Percentiles rank a stretch among this genome's conserved stretches.
These are phyloP conservation scores for Lachnellula suecica DNA, from an alignment of 2,329 filamentous ascomycete genomes.

Conservation along the genomic window DNA sequence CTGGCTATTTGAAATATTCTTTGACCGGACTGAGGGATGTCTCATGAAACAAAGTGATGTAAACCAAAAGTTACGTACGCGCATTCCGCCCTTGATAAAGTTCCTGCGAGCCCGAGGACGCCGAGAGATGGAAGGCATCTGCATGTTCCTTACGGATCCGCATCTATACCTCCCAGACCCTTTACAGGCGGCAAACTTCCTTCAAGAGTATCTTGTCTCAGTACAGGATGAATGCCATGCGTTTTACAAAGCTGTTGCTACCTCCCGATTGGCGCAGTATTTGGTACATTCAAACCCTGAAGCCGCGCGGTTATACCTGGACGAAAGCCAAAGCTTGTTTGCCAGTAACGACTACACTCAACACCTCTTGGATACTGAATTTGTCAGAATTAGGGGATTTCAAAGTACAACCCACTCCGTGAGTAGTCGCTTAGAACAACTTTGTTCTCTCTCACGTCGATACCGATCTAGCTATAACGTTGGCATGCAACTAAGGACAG, in stretches of 20 bases:
- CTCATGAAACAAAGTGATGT: not conserved
- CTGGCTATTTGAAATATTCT: not conserved
- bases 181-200: not conserved
- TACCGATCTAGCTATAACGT: not conserved
- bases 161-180: not conserved
- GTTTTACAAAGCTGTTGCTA: not conserved
- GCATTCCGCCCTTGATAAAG: not conserved
- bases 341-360: not conserved
- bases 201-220: not conserved
- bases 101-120: not conserved
- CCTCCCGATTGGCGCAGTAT: not conserved
- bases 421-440: not conserved
- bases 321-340: not conserved
- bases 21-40: not conserved
- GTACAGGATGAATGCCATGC: not conserved
- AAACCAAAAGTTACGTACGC: not conserved
- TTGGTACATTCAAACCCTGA: not conserved
- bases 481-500: not conserved
- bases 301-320: not conserved
- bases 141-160: not conserved
- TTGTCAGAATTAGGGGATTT: not conserved
- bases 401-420: not conserved
- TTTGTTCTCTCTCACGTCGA: not conserved
- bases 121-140: not conserved
- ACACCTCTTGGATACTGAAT: not conserved